A percentile compares a stretch with the other conserved stretches of the same genome.
These are phyloP conservation scores for Trichoderma erinaceum DNA, from an alignment of 495 filamentous ascomycete species.

Conservation along the genomic window DNA sequence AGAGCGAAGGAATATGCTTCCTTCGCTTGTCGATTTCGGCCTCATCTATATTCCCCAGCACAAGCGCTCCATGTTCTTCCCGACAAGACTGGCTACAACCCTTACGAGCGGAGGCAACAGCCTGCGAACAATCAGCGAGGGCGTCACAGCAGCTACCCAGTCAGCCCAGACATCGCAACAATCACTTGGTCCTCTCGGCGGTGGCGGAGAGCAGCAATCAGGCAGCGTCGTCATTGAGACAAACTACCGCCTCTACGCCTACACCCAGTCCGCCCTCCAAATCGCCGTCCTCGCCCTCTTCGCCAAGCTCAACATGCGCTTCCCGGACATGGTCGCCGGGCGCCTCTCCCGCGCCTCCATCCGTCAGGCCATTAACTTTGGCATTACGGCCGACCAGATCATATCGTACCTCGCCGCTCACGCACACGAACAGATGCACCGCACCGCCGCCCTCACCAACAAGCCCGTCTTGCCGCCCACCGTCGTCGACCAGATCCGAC, in stretches of 20 bases:
- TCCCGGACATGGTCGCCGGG: conserved; percentile 85
- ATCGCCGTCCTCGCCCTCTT: conserved; percentile 94
- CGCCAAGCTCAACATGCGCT: conserved; percentile 73
- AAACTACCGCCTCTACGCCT: conserved; percentile 97
- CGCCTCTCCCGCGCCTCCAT: conserved; percentile 82
- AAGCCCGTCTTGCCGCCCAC: conserved; percentile 79
- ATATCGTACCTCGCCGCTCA: conserved; percentile 82
- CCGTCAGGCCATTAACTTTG: conserved; percentile 74
- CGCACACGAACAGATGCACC: conserved; percentile 86
- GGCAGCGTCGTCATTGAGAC: conserved; percentile 96
- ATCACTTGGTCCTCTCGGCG: conserved; percentile 29
- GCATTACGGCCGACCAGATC: conserved; percentile 92
- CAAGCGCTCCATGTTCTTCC: conserved; percentile 69
- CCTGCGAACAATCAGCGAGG: conserved; percentile 54
- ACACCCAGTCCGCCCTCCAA: conserved; percentile 85
- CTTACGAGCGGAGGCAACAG: conserved; percentile 74
- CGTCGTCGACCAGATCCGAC: conserved; percentile 91
- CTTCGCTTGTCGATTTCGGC: conserved; percentile 78
- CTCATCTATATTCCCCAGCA: conserved; percentile 67
- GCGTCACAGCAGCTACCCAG: conserved; percentile 44
- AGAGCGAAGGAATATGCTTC: conserved; percentile 78
- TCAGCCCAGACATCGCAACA: conserved; percentile 35
- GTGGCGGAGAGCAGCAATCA: conserved; percentile 39
- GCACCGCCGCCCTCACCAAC: conserved; percentile 47
- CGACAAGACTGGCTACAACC: conserved; percentile 89